A percentile compares a stretch with the other conserved stretches of the same genome.
Conservation (phyloP, 2,329 filamentous ascomycete genomes). For the Xylariomycetidae sp. region DNA sequence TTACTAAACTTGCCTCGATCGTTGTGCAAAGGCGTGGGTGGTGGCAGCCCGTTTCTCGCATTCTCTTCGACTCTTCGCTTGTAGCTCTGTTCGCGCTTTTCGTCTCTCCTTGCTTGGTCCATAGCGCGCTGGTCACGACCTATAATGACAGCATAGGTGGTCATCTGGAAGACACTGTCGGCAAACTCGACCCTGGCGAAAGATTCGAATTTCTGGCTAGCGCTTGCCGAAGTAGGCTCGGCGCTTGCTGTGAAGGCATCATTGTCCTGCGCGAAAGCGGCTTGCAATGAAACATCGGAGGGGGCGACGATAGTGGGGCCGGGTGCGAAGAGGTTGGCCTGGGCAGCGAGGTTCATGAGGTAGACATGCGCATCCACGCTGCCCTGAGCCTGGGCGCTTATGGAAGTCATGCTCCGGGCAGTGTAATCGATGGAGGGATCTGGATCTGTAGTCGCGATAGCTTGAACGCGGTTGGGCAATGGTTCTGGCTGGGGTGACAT, state of each 20-base stretch:
- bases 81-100: conserved; percentile 41
- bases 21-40: conserved; percentile 42
- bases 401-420: conserved; percentile 14
- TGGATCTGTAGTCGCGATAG: conserved; percentile 28
- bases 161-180: conserved; percentile 75
- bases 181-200: conserved; percentile 62
- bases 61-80: conserved; percentile 41
- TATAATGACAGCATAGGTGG: conserved; percentile 64
- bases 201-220: conserved; percentile 42
- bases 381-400: conserved; percentile 18
- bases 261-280: conserved; percentile 25
- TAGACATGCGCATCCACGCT: conserved; percentile 26
- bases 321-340: conserved; percentile 19
- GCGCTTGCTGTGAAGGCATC: conserved; percentile 25
- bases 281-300: conserved; percentile 27
- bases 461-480: conserved; percentile 16
- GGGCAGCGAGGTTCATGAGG: conserved; percentile 24
- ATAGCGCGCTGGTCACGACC: conserved; percentile 62
- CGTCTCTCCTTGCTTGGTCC: conserved; percentile 46
- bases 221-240: conserved; percentile 28
- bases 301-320: conserved; percentile 25
- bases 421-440: conserved; percentile 20
- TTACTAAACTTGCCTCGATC: conserved; percentile 53
- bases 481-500: conserved; percentile 2
- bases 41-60: conserved; percentile 41